Percentiles rank a stretch among this genome's conserved stretches.
Evolutionary conservation across 352 stramenopile species (phyloP).

Genomic region (Globisporangium canariense): DNA sequence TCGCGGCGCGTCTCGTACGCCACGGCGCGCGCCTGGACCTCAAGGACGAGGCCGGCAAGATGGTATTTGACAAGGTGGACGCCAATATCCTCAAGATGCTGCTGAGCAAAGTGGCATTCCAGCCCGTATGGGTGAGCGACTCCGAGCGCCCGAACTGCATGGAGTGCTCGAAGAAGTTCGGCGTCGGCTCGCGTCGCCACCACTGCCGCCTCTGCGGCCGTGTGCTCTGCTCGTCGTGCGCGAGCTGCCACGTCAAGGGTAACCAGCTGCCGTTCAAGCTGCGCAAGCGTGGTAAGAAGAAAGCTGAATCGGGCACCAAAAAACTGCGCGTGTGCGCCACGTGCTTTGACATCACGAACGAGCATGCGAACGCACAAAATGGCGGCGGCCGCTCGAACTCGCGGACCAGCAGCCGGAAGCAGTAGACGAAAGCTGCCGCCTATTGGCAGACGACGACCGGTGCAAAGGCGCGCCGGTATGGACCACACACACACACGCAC

Average conservation of each 20-base stretch:
- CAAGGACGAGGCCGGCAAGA: constrained; percentile 57
- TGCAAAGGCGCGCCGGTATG: too few species aligned
- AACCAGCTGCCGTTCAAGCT: constrained; percentile 41
- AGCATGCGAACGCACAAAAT: constrained; percentile 3
- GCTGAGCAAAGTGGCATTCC: constrained; percentile 41
- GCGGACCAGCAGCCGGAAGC: constrained; percentile 10
- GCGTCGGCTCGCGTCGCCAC: constrained; percentile 41
- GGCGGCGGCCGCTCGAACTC: constrained; percentile 6
- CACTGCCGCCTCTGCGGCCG: constrained; percentile 63
- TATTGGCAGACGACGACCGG: background rate
- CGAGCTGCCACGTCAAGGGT: constrained; percentile 35
- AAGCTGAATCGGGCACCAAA: constrained; percentile 42
- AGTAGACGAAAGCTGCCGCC: background rate
- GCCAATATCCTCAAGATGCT: constrained; percentile 37
- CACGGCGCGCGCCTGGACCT: constrained; percentile 49
- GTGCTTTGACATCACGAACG: constrained; percentile 46
- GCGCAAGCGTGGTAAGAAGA: constrained; percentile 45
- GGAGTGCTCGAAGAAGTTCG: constrained; percentile 56
- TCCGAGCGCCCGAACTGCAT: constrained; percentile 47
- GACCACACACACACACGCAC: too few species aligned
- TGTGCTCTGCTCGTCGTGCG: constrained; percentile 45
- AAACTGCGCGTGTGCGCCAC: constrained; percentile 71
- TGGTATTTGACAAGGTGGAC: constrained; percentile 67
- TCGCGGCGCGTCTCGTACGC: constrained; percentile 49
- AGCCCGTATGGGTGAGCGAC: constrained; percentile 54